phyloP scores from a whole-genome alignment of 2,329 filamentous ascomycete genomes.

The Hypocreales sp. region DNA sequence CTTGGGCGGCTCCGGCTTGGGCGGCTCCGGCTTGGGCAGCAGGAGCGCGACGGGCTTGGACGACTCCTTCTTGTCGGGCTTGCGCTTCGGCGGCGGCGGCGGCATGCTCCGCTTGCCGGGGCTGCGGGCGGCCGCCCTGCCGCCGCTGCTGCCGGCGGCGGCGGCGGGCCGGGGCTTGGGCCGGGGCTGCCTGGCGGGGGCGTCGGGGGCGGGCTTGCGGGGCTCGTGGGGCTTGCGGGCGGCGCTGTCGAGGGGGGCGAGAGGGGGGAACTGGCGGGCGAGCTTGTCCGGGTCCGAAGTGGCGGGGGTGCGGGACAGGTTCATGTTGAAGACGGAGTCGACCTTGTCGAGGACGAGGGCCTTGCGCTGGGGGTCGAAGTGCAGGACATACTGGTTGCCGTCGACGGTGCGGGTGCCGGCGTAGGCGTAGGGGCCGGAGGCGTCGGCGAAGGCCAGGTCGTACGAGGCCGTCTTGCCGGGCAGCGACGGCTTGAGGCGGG shows the following conservation, averaged over 20 bases:
- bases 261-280: constrained; percentile 50
- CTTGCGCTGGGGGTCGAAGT: constrained; percentile 61
- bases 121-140: no score
- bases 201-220: constrained; percentile 8
- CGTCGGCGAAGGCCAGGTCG: constrained; percentile 38
- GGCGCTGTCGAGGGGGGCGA: no score
- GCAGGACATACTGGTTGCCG: constrained; percentile 46
- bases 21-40: constrained; percentile 15
- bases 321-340: constrained; percentile 76
- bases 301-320: constrained; percentile 54
- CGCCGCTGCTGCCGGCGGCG: no score
- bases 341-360: constrained; percentile 72
- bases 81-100: constrained; percentile 12
- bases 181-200: constrained; percentile 6
- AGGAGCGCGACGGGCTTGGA: constrained; percentile 18
- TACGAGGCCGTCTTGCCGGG: constrained; percentile 35
- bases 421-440: constrained; percentile 42
- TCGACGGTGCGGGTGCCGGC: constrained; percentile 41
- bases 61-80: constrained; percentile 18
- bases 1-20: no score
- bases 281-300: constrained; percentile 49
- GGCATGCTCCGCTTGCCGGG: no score
- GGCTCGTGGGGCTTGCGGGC: constrained; percentile 7
- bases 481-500: constrained; percentile 34
- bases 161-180: no score